Evolutionary conservation across 2,329 filamentous ascomycete species (phyloP), one percentile per base, ranked within the genome.

Genomic region (Aspergillus fijiensis): DNA sequence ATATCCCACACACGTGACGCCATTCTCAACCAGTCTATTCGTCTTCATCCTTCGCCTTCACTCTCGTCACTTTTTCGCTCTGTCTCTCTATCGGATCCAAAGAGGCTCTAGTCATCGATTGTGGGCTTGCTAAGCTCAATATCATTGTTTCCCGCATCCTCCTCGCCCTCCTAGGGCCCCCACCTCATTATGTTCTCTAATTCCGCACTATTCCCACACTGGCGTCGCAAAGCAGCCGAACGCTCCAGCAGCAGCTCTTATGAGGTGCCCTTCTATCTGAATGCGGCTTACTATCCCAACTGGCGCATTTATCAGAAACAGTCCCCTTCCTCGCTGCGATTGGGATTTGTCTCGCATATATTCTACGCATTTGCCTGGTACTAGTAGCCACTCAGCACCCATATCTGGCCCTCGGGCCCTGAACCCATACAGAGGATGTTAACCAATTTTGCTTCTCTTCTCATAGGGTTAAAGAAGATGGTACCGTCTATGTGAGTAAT

Each of bases 231-330:
- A 60, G 62, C 67, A 19, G 67, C 63, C 58, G 65, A 69, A 49
- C 65, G 65, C 48, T 66, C 64, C 57, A 69, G 63, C 58, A 64
- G 61, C 56, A 65, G 51, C 57, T 69, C 72, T 5, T 72, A 73
- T 49, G 72, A 78, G 45, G 72, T 78, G 23, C 73, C 76, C 11
- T 69, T 77, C 51, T 78, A 73, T 66, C 69, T 85, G 70, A 95
- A 95, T 74, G 90, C 88, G 23, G 89, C 92, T 19, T 95, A 94
- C 77, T 95, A 91, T 74, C 89, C 90, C n/a, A 94, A 91, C 76
- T 87, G 86, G 78, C 82, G 87, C 60, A 85, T 92, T 66, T 92
- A 92, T 76, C 82, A 84, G 59, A 85, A 88, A 64, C 86, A 91
- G 68, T 89, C 89, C 16, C 91, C 91, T 0, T 89, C 86, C 1